Base-by-base conservation (phyloP, 2,329 filamentous ascomycete species). In the Aspergillus ibericus region DNA sequence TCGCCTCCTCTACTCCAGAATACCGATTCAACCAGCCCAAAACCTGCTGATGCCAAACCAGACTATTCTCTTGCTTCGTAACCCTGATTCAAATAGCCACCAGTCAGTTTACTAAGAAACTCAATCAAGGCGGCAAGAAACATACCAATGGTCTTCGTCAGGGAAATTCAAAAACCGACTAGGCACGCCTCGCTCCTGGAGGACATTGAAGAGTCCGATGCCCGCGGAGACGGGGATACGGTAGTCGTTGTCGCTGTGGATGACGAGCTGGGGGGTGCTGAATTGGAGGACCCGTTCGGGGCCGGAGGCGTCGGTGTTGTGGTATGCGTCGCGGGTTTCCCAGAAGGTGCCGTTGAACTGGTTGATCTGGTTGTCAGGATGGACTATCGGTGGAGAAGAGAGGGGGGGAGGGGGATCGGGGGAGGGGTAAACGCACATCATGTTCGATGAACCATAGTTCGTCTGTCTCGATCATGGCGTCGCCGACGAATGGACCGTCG, bases 181-280 rank as follows among this genome's bases (percentile, higher is more conserved):
- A 13, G 89, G 87, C 0, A 96, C 84, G 1, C 86, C 86, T 36
- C 84, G 83, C 4, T 84, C 83, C 75, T 96, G 92, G 27, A 96
- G 78, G 10, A 91, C 85, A 66, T 95, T 93, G 80, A 95, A 96
- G 60, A 91, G 86, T 6, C 88, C 83, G 51, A 96, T 72, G 0
- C 91, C 91, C 72, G 96, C 92, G 0, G 88, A 85, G 29, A 96
- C 86, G 2, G 91, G 86, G 13, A 96, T 80, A n/a, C 92, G 85
- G 72, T 93, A 96, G 73, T 96, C 93, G 36, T 91, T 82, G 67
- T 92, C 90, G 71, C 85, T 92, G 75, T 97, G 93, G 60, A 96
- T 89, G 55, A 93, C 85, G 61, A 97, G 82, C 73, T 92, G 87
- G 0, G 93, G 93, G 1, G 92, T 96, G 0, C 82, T 79, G 89